Evolutionary conservation across 805 yeast genomes (phyloP).

Genomic region (Starmerella kuoi): DNA sequence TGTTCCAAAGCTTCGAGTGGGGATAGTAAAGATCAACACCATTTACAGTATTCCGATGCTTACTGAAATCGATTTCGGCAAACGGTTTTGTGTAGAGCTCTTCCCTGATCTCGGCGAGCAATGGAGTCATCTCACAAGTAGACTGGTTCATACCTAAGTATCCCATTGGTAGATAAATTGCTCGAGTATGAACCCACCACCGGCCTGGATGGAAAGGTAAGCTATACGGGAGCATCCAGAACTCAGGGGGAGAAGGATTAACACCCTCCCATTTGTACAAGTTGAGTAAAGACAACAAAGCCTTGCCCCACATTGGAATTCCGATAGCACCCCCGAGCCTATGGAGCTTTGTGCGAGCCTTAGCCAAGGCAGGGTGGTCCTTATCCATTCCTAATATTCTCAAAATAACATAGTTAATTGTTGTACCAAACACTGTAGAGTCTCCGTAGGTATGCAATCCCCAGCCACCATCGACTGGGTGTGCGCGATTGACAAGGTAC

Average conservation of each 20-base stretch:
- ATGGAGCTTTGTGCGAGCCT: slow-evolving; percentile 59
- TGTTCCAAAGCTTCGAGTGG: slow-evolving; percentile 56
- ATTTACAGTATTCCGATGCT: slow-evolving; percentile 72
- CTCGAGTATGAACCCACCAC: slow-evolving; percentile 99
- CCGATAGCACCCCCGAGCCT: slow-evolving; percentile 81
- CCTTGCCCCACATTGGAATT: slow-evolving; percentile 95
- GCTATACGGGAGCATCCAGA: slow-evolving; percentile 74
- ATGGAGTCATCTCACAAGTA: slow-evolving; percentile 48
- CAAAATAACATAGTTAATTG: slow-evolving; percentile 70
- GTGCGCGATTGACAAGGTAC: slow-evolving; percentile 80
- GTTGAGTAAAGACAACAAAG: slow-evolving; percentile 71
- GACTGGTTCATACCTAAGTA: slow-evolving; percentile 52
- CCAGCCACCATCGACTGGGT: slow-evolving; percentile 99
- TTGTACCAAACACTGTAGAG: slow-evolving; percentile 89
- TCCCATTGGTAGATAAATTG: slow-evolving; percentile 77
- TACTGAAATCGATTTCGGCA: slow-evolving; percentile 51
- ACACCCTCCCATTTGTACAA: slow-evolving; percentile 93
- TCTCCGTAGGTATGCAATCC: slow-evolving; percentile 88
- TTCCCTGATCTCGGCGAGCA: slow-evolving; percentile 50
- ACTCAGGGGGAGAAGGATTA: slow-evolving; percentile 94
- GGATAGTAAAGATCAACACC: slow-evolving; percentile 92
- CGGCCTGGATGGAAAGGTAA: slow-evolving; percentile 84
- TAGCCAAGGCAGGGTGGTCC: slow-evolving; percentile 63
- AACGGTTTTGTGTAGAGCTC: slow-evolving; percentile 68
- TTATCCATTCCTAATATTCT: slow-evolving; percentile 65